A percentile compares a stretch with the other conserved stretches of the same genome.
These are phyloP conservation scores for Neobulgaria alba DNA, from an alignment of 2,329 filamentous ascomycete species.

Conservation along the genomic window DNA sequence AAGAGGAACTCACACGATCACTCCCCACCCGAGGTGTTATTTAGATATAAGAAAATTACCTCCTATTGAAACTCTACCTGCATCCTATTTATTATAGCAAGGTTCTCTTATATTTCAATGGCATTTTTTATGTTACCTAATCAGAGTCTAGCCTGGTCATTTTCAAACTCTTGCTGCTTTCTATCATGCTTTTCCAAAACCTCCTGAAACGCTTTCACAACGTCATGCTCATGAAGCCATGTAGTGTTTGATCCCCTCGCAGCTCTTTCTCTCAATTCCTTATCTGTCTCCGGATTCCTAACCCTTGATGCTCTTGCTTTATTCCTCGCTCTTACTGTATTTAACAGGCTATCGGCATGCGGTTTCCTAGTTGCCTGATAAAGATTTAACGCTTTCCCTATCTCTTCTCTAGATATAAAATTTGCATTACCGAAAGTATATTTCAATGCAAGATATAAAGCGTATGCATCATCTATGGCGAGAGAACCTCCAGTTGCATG, in stretches of 20 bases:
- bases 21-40: no score
- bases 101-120: no score
- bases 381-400: slow-evolving; percentile 23
- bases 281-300: slow-evolving; percentile 18
- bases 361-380: slow-evolving; percentile 30
- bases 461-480: slow-evolving; percentile 33
- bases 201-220: slow-evolving; percentile 19
- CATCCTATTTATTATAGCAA: no score
- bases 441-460: slow-evolving; percentile 20
- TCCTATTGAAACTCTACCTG: no score
- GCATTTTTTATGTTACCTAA: no score
- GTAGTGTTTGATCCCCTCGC: slow-evolving; percentile 42
- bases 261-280: slow-evolving; percentile 32
- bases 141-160: no score
- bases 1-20: no score
- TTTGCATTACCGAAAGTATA: slow-evolving; percentile 9
- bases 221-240: slow-evolving; percentile 27
- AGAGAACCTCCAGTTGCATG: slow-evolving; percentile 32
- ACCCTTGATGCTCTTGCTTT: slow-evolving; percentile 10
- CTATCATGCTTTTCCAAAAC: background rate
- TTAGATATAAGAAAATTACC: no score
- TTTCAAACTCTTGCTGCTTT: background rate
- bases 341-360: slow-evolving; percentile 27
- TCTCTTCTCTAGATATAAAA: slow-evolving; percentile 10
- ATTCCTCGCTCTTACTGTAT: slow-evolving; percentile 8